Evolutionary conservation across 805 yeast genomes (phyloP), one percentile per base, ranked within the genome.

Genomic region (Lipomyces oligophaga): DNA sequence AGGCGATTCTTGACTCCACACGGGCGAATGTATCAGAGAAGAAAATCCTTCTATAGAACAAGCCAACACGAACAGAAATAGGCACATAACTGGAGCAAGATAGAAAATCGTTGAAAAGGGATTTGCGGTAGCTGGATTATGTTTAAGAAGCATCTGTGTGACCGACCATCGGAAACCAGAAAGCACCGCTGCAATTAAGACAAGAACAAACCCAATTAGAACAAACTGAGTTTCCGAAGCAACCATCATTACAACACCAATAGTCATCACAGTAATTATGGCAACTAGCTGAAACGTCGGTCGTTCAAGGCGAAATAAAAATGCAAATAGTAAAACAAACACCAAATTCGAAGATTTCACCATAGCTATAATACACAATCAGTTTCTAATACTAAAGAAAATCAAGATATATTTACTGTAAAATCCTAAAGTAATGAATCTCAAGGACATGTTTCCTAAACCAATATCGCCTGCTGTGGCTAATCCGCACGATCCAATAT

Each of bases 401-500:
- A 11, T 8, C 47, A 39, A 27, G 21, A 20, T 43, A 16, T 11
- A 26, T 54, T 18, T 39, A 6, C 97, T 90, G 65, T 89, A 93
- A 37, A 89, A 76, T 15, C 89, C 79, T 54, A 93, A 71, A 1
- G 96, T 78, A 38, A 93, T 83, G 61, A 78, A 81, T 54, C 82
- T 73, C 59, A 89, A 78, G 22, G 96, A 83, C 27, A 83, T 79
- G 65, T 93, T 93, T 25, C 95, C 90, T 54, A 88, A 73, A 1
- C 98, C 97, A 55, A 93, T 88, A 66, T 93, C 99, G 15, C 95
- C 90, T 1, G 95, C 87, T 1, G 89, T 78, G 0, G 96, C 93
- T 11, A 85, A 35, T 0, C 96, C 83, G 61, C 97, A 87, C 0
- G 97, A 96, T 1, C 85, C 61, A 33, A 87, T 79, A 42, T 75